These are phyloP conservation scores for Cardamine resedifolia DNA, from an alignment of 345 rosid genomes.

Conservation along the genomic window DNA sequence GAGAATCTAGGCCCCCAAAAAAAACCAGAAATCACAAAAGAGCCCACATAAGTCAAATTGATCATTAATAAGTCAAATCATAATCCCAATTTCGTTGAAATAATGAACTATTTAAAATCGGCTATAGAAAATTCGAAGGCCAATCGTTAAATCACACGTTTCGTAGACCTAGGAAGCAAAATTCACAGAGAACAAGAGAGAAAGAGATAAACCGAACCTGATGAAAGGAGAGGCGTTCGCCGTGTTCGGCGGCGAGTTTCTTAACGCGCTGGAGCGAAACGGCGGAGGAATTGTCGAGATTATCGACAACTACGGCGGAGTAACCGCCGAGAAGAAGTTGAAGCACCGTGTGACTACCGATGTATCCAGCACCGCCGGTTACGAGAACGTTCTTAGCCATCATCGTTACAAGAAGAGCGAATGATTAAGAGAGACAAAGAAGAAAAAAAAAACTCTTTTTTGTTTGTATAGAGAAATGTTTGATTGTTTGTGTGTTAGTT, in stretches of 20 bases:
- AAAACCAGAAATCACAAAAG: neutral
- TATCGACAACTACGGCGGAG: constrained; percentile 68
- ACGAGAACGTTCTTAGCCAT: constrained; percentile 62
- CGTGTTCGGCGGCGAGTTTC: constrained; percentile 60
- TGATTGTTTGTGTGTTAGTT: neutral
- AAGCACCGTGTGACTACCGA: constrained; percentile 94
- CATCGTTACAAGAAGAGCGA: neutral
- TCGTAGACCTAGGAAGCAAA: neutral
- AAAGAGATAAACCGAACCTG: constrained; percentile 43
- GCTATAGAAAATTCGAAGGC: neutral
- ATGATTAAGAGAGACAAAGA: neutral
- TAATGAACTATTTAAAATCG: neutral
- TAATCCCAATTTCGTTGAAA: constrained; percentile 12
- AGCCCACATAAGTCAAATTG: constrained; percentile 9
- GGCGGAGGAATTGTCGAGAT: constrained; percentile 71
- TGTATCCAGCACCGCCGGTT: constrained; percentile 95
- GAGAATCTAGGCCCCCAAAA: neutral
- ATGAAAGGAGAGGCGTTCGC: constrained; percentile 56
- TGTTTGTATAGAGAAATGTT: neutral
- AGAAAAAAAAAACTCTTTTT: neutral
- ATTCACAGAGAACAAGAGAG: neutral
- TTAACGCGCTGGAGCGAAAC: constrained; percentile 56
- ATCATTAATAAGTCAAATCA: constrained; percentile 18
- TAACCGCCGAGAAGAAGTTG: constrained; percentile 71
- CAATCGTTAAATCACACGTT: constrained; percentile 6